These are phyloP conservation scores for Orbilia blumenaviensis DNA, from an alignment of 2,329 filamentous ascomycete genomes.

Conservation along the genomic window DNA sequence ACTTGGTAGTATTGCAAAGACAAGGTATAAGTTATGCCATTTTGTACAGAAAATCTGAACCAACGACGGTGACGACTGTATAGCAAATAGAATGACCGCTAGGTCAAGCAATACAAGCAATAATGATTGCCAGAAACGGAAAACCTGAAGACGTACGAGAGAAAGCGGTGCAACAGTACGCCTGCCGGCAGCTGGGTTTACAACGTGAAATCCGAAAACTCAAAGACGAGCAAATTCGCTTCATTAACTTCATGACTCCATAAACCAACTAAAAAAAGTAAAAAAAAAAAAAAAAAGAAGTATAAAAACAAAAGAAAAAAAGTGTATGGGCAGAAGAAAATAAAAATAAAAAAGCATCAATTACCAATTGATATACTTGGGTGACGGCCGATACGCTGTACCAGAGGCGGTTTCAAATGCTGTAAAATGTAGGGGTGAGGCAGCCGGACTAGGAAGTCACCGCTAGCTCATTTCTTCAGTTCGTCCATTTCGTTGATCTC, in stretches of 20 bases:
- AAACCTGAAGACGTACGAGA: background rate
- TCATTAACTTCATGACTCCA: conserved; percentile 53
- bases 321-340: too few species aligned
- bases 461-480: conserved; percentile 37
- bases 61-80: background rate
- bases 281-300: background rate
- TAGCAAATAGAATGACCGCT: too few species aligned
- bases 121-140: conserved; percentile 12
- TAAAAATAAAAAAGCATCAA: background rate
- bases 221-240: conserved; percentile 28
- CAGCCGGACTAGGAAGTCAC: background rate
- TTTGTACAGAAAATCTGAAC: conserved; percentile 35
- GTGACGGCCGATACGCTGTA: conserved; percentile 3
- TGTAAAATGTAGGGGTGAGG: background rate
- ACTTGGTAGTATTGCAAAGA: too few species aligned
- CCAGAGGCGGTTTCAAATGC: background rate
- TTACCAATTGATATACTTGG: background rate
- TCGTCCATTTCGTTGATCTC: conserved; percentile 52
- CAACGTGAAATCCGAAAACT: conserved; percentile 19
- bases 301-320: background rate
- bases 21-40: conserved; percentile 15
- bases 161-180: background rate
- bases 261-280: conserved; percentile 1
- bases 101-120: conserved; percentile 2
- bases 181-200: background rate